A percentile compares a stretch with the other conserved stretches of the same genome.
phyloP scores from a whole-genome alignment of 202 grass and related monocot genomes.

The Hordeum pubiflorum region DNA sequence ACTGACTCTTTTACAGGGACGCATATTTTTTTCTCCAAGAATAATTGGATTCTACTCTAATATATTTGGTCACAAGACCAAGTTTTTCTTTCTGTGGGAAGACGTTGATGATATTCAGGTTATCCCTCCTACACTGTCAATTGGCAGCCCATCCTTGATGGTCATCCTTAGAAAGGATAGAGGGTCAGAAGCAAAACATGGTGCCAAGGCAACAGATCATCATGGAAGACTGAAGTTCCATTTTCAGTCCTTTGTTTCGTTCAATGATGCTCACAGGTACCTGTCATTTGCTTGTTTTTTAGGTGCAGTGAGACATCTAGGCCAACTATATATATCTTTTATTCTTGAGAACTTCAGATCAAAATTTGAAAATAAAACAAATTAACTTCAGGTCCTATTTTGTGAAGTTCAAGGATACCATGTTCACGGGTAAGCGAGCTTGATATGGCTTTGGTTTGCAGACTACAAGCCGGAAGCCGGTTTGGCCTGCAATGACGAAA shows the following conservation, averaged over 20 bases:
- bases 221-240: constrained; percentile 62
- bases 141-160: constrained; percentile 65
- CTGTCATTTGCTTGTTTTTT: constrained; percentile 1
- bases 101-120: constrained; percentile 73
- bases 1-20: constrained; percentile 34
- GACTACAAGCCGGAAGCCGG: neutral
- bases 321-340: neutral
- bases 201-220: constrained; percentile 53
- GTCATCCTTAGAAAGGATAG: constrained; percentile 45
- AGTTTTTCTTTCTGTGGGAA: constrained; percentile 81
- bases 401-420: neutral
- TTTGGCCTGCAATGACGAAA: neutral
- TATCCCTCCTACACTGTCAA: constrained; percentile 49
- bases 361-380: neutral
- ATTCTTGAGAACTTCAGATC: neutral
- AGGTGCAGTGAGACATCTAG: neutral
- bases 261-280: constrained; percentile 64
- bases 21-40: constrained; percentile 71
- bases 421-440: neutral
- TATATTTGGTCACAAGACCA: constrained; percentile 82
- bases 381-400: neutral
- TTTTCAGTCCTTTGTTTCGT: constrained; percentile 82
- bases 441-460: neutral
- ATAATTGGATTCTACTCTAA: constrained; percentile 76
- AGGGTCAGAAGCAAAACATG: constrained; percentile 67